Base-by-base conservation (phyloP, 1,284 basidiomycete genomes). In the Cutaneotrichosporon daszewskae region DNA sequence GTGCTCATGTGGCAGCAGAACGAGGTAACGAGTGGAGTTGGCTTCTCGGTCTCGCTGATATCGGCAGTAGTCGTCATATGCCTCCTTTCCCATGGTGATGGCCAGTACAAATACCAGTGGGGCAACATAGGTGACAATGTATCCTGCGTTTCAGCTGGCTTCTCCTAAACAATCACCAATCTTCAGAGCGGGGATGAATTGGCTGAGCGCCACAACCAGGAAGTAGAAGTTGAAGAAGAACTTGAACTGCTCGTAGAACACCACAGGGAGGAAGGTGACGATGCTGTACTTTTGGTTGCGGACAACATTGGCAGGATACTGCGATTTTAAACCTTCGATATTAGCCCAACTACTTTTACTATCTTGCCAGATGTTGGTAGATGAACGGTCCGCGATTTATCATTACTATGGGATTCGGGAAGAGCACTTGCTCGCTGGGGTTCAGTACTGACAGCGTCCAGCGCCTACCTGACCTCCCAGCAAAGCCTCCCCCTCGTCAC, bases 181-280 rank as follows among this genome's bases (percentile, higher is more conserved):
- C 74, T 91, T 94, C 53, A 99, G 78, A 0, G 92, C 87, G 4
- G 94, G 95, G 9, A 99, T 76, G 61, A 98, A 96, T 67, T 98
- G 94, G 23, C 87, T 91, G 4, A 98, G 75, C 0, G 95, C 94
- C 13, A 99, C 95, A 12, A 97, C 82, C 4, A 98, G 80, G 66
- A 99, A 99, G 72, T 98, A 99, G 12, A 98, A 79, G 69, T 99
- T 99, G 83, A 96, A 98, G 77, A 99, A 99, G 77, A 95, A 97
- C 72, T 97, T 98, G 84, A 98, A 99, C 71, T 98, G 95, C 69
- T 97, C 92, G 71, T 97, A 98, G 66, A 98, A 83, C 32, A 98
- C 92, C 51, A 96, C 79, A 0, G 94, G 94, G 4, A 99, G 77
- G 75, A 98, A 98, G 9, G 88, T 89, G 71, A 90, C 77, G 39